Evolutionary conservation across 1,284 basidiomycete genomes (phyloP), one percentile per base, ranked within the genome.

Genomic region (Naganishia liquefaciens): DNA sequence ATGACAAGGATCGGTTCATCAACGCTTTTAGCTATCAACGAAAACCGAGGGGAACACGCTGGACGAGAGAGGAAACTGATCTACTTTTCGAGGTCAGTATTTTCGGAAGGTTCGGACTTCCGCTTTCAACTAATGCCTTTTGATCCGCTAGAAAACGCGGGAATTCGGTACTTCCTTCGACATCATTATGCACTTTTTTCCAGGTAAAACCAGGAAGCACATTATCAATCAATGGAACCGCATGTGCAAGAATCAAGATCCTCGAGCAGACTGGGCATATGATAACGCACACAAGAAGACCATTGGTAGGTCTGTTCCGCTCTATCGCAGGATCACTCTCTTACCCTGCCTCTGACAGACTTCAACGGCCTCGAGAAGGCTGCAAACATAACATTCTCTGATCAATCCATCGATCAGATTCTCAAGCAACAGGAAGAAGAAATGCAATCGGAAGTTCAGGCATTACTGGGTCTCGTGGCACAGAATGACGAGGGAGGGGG

Each of bases 101-200:
- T n/a, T 11, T 10, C 25, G n/a, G n/a, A 7, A 37, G 10, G 33
- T 13, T 37, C 10, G 19, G 40, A 5, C 21, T 1, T n/a, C 7
- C 13, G 4, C 1, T 33, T 21, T 10, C 27, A 11, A 7, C 37
- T 52, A 1, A 33, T 21, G 27, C 11, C 21, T 9, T 28, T 64
- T 46, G 40, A n/a, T 9, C 7, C 2, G 5, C 51, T 57, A 70
- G 62, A 74, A 73, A 27, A 61, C 75, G 11, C 71, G 72, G 43
- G 75, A 76, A 66, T 80, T 76, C 73, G 77, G 77, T n/a, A 78
- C 76, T 10, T 78, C 79, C 52, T 80, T 79, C 62, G 77, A 80
- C 68, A 77, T 78, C 71, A 80, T 80, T 49, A 71, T 77, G 4
- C 70, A 76, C 2, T 73, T 78, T 33, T 77, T 80, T 65, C 75